Base-by-base conservation (phyloP, 1,284 basidiomycete genomes). In the Heliocybe sulcata region DNA sequence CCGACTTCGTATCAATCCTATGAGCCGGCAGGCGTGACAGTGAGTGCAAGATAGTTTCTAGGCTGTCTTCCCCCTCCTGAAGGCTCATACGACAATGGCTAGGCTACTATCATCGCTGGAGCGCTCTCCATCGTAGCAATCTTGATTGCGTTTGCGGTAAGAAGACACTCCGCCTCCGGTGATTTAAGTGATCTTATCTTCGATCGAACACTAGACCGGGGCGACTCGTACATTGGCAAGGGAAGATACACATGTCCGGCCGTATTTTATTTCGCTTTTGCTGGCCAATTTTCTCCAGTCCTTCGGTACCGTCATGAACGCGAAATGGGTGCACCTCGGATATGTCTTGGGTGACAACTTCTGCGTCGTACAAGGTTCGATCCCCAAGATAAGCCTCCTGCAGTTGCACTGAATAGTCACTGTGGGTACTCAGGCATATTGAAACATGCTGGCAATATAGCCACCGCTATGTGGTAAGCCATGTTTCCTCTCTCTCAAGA, bases 391-490 rank as follows among this genome's bases (percentile, higher is more conserved):
- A 12, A 14, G 25, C 16, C 1, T 29, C 51, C 19, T n/a, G 10
- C 33, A 11, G 25, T 12, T 31, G 29, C 12, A 12, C 10, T 29
- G 16, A 20, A 2, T 56, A 33, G 31, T 20, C 22, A 8, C 14
- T n/a, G 20, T 22, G 27, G 6, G 11, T 47, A 3, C 25, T 6
- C 51, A 69, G 67, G 61, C 14, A 71, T 64, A 2, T 61, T 75
- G 25, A 77, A 76, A 58, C 73, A 77, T 52, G 67, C 68, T 0
- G 76, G 75, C 2, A 77, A 77, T 52, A 65, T 77, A 11, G 72
- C 69, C 1, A 72, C 69, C 4, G 74, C 76, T 1, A 45, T 77
- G 0, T 74, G 72, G 72, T 69, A 29, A 22, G 61, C 58, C 16
- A 27, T 20, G 47, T 29, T 25, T 9, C 45, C n/a, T 25, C 26